A percentile compares a stretch with the other conserved stretches of the same genome.
Evolutionary conservation across 202 grass and related monocot genomes (phyloP).

Genomic region (Panicum virgatum): DNA sequence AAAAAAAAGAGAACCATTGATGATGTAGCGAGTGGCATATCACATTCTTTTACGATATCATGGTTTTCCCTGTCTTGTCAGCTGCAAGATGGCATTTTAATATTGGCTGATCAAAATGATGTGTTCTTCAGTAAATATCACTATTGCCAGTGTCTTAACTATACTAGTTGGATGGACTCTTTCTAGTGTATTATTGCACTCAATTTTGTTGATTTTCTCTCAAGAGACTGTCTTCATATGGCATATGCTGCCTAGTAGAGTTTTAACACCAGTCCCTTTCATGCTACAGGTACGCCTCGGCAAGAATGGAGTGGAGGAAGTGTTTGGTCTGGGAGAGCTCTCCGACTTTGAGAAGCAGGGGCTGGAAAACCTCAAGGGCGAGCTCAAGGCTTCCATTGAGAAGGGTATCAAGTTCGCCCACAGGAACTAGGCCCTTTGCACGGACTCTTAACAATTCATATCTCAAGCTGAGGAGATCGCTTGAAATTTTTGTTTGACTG

Average conservation of each 20-base stretch:
- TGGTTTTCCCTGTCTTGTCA: not conserved
- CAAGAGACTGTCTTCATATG: not conserved
- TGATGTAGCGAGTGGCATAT: not conserved
- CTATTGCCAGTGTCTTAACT: not conserved
- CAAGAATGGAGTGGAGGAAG: conserved; percentile 91
- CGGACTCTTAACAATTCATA: conserved; percentile 27
- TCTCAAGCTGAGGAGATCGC: not conserved
- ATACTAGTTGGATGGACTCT: not conserved
- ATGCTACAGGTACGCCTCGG: conserved; percentile 75
- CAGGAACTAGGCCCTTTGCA: conserved; percentile 39
- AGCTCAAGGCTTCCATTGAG: conserved; percentile 90
- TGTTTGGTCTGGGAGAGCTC: conserved; percentile 70
- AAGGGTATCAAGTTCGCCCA: conserved; percentile 78
- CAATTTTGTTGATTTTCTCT: not conserved
- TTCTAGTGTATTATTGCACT: not conserved
- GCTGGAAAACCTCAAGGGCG: conserved; percentile 70
- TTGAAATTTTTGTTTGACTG: conserved; percentile 35
- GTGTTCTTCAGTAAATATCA: not conserved
- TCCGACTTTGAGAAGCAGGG: conserved; percentile 80
- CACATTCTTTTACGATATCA: not conserved
- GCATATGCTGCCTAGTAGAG: too few species aligned
- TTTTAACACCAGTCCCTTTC: not conserved
- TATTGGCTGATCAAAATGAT: not conserved
- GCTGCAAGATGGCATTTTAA: not conserved
- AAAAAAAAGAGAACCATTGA: not conserved